A percentile compares a stretch with the other conserved stretches of the same genome.
These are phyloP conservation scores for Ustilago curta DNA, from an alignment of 1,284 basidiomycete genomes.

Conservation along the genomic window DNA sequence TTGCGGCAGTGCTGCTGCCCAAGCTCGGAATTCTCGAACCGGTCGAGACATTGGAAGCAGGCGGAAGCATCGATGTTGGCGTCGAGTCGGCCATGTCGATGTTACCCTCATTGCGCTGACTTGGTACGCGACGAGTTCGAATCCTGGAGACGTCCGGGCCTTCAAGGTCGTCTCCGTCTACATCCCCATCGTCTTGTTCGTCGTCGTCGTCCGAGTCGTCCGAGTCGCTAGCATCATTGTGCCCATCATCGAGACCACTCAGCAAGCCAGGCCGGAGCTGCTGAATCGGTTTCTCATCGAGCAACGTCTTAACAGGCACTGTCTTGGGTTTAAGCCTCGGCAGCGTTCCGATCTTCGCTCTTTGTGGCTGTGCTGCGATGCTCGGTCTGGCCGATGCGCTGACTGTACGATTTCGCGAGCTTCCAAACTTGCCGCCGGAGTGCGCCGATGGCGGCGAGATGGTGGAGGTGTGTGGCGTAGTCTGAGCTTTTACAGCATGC, in stretches of 20 bases:
- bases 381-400: constrained; percentile 13
- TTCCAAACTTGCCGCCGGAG: constrained; percentile 3
- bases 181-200: constrained; percentile 11
- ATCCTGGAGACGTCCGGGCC: constrained; percentile 41
- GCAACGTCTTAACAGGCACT: constrained; percentile 22
- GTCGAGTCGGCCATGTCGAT: neutral
- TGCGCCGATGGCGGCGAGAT: constrained; percentile 6
- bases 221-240: constrained; percentile 4
- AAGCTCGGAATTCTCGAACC: constrained; percentile 31
- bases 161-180: constrained; percentile 13
- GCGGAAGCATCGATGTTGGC: constrained; percentile 2
- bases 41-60: neutral
- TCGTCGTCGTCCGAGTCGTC: constrained; percentile 5
- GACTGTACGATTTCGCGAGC: constrained; percentile 12
- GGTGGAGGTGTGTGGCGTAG: constrained; percentile 1
- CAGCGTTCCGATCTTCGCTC: constrained; percentile 36
- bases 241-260: neutral
- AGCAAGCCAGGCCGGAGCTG: constrained; percentile 1
- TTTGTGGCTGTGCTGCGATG: constrained; percentile 6
- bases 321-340: constrained; percentile 22
- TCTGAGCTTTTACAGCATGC: constrained; percentile 7
- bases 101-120: neutral
- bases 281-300: constrained; percentile 22
- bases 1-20: constrained; percentile 8
- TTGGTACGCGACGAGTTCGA: constrained; percentile 12